A percentile compares a stretch with the other conserved stretches of the same genome.
Conservation (phyloP, 2,329 filamentous ascomycete species). For the Dactylellina sp. region DNA sequence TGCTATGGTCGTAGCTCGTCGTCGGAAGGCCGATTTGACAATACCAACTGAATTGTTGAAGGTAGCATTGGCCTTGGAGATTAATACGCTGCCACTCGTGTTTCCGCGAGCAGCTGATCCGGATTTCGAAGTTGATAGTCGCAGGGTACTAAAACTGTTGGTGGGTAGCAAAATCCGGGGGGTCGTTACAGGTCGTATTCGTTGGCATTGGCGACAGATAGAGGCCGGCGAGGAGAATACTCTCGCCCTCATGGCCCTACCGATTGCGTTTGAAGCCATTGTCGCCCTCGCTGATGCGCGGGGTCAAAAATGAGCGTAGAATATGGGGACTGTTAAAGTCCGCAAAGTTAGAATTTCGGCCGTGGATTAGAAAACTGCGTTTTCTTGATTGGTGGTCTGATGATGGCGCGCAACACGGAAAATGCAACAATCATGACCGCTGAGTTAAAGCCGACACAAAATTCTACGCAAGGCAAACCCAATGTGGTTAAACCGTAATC, state of each 20-base stretch:
- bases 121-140: slow-evolving; percentile 24
- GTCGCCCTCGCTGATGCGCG: slow-evolving; percentile 22
- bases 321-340: slow-evolving; percentile 17
- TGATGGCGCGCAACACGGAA: slow-evolving; percentile 45
- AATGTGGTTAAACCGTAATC: neutral
- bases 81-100: neutral
- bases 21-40: slow-evolving; percentile 32
- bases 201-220: slow-evolving; percentile 52
- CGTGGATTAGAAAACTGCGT: slow-evolving; percentile 33
- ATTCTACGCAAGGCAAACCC: no score
- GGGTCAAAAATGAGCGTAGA: slow-evolving; percentile 15
- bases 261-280: slow-evolving; percentile 44
- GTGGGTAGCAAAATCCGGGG: slow-evolving; percentile 8
- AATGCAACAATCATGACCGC: slow-evolving; percentile 26
- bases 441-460: no score
- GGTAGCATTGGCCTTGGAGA: slow-evolving; percentile 14
- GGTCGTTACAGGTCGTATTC: neutral
- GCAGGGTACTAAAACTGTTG: slow-evolving; percentile 29
- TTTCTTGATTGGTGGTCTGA: slow-evolving; percentile 57
- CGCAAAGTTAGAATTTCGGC: slow-evolving; percentile 8
- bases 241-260: slow-evolving; percentile 26
- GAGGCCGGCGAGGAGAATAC: slow-evolving; percentile 24
- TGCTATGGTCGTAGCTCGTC: slow-evolving; percentile 18
- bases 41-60: slow-evolving; percentile 13
- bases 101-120: slow-evolving; percentile 10